These are phyloP conservation scores for Hortaea sp. DNA, from an alignment of 2,329 filamentous ascomycete species.

Conservation along the genomic window DNA sequence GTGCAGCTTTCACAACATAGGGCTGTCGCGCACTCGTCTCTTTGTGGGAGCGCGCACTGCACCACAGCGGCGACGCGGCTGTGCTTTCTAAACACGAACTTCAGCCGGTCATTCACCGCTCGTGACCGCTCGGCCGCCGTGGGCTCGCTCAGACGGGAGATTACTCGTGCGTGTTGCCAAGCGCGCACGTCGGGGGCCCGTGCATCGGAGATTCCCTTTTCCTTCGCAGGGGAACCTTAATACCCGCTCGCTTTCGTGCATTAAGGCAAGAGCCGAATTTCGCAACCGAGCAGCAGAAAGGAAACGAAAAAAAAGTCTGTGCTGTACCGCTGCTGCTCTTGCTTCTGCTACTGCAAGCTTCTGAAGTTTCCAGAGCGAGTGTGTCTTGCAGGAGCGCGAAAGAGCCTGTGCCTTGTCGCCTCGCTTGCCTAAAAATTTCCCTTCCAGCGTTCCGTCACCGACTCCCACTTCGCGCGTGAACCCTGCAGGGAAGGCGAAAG, in stretches of 20 bases:
- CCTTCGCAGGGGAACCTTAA: background rate
- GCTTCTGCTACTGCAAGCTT: background rate
- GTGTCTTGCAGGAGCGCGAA: background rate
- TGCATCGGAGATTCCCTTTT: background rate
- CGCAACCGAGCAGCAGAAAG: background rate
- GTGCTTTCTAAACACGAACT: background rate
- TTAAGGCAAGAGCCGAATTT: background rate
- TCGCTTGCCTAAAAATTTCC: background rate
- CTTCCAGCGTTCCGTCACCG: constrained; percentile 6
- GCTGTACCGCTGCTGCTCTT: no score
- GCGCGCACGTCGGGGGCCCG: background rate
- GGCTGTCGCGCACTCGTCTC: no score
- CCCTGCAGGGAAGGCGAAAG: constrained; percentile 12
- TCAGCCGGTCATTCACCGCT: constrained; percentile 6
- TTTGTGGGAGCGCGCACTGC: no score
- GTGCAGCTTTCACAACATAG: no score
- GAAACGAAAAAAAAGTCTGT: no score
- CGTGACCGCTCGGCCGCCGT: background rate
- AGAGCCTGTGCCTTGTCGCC: background rate
- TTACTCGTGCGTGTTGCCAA: background rate
- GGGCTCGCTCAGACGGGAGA: background rate
- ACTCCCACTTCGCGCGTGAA: constrained; percentile 13
- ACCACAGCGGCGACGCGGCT: no score
- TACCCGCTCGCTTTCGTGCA: background rate
- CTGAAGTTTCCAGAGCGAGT: background rate